phyloP scores from a whole-genome alignment of 305 asterid species.

The Solanum hybrid region DNA sequence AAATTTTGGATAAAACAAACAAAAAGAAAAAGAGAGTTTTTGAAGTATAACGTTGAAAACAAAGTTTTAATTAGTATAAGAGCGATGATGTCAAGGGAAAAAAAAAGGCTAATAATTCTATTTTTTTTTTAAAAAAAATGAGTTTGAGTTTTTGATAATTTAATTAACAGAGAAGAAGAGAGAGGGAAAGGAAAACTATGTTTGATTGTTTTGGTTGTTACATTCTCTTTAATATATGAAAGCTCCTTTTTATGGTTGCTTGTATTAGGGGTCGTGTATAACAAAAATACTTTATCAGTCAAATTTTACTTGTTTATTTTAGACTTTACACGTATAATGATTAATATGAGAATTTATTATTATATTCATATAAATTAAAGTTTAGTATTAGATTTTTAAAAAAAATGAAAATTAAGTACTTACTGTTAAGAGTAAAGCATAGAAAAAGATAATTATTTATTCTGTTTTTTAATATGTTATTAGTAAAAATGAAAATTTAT shows the following conservation, averaged over 20 bases:
- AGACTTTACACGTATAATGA: too few species aligned
- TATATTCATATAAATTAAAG: too few species aligned
- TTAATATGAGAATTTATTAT: not conserved
- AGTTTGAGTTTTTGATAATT: not conserved
- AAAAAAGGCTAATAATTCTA: not conserved
- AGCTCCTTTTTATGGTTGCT: not conserved
- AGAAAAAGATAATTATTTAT: too few species aligned
- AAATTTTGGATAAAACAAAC: conserved; percentile 3
- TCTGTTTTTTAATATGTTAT: too few species aligned
- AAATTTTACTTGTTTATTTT: too few species aligned
- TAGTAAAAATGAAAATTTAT: too few species aligned
- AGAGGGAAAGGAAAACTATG: not conserved
- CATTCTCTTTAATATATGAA: not conserved
- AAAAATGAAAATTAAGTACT: too few species aligned
- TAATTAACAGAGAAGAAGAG: too few species aligned
- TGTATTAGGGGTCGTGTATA: not conserved
- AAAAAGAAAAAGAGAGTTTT: not conserved
- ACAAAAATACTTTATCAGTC: too few species aligned
- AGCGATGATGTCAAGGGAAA: not conserved
- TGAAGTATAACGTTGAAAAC: conserved; percentile 22
- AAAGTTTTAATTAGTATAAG: conserved; percentile 8
- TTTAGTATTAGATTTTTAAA: too few species aligned
- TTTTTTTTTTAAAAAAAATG: not conserved
- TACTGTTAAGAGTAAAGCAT: too few species aligned
- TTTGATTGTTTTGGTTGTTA: not conserved